Conservation (phyloP, 345 rosid species). For the Populus nigra region DNA sequence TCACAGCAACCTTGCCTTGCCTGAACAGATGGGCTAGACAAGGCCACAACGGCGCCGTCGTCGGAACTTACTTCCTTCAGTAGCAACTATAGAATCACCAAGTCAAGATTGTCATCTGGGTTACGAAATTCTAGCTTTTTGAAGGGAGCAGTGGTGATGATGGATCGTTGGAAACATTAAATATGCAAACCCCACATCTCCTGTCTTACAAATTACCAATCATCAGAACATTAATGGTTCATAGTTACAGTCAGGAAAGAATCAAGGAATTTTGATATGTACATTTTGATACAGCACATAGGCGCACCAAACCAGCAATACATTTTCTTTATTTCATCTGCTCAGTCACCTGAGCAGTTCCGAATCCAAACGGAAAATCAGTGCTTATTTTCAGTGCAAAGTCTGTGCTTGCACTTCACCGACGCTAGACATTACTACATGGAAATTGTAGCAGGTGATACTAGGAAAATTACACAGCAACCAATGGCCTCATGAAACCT, state of each 20-base stretch:
- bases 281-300: background rate
- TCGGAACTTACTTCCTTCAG: too few relatives aligned
- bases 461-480: background rate
- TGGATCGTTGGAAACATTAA: too few relatives aligned
- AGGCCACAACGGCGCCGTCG: too few relatives aligned
- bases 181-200: too few relatives aligned
- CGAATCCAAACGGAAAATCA: background rate
- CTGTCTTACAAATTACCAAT: too few relatives aligned
- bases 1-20: too few relatives aligned
- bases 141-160: too few relatives aligned
- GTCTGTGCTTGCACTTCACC: constrained; percentile 11
- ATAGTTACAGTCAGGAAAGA: constrained; percentile 3
- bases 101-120: too few relatives aligned
- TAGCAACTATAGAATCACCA: too few relatives aligned
- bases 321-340: constrained; percentile 24
- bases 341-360: constrained; percentile 18
- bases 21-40: too few relatives aligned
- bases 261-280: constrained; percentile 18
- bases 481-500: background rate
- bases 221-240: too few relatives aligned
- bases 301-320: constrained; percentile 2
- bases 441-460: background rate
- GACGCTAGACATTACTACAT: background rate
- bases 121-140: too few relatives aligned
- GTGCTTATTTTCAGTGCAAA: constrained; percentile 13